Conservation (phyloP, 257 asterid species). For the Salvia splendens region DNA sequence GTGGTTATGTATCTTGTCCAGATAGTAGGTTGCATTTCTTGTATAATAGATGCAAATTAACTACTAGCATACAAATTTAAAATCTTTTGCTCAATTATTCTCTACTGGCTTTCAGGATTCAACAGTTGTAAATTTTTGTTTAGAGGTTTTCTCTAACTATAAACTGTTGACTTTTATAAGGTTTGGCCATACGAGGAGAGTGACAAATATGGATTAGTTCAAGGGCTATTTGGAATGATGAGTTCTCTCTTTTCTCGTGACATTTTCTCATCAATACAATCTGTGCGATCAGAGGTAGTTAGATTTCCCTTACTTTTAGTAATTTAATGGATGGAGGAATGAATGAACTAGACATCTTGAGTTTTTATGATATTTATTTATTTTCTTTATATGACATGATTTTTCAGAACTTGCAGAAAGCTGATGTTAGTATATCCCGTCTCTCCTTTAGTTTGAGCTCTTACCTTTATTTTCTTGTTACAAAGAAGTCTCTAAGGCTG, state of each 20-base stretch:
- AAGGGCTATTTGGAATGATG: conserved; percentile 86
- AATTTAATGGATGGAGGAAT: not conserved
- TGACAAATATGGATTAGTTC: conserved; percentile 81
- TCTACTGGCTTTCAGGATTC: conserved; percentile 12
- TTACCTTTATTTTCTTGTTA: conserved; percentile 79
- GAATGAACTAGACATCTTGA: not conserved
- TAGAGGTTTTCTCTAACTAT: conserved; percentile 35
- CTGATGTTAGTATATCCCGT: conserved; percentile 64
- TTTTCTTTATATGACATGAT: conserved; percentile 24
- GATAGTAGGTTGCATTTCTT: conserved; percentile 1
- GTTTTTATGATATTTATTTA: not conserved
- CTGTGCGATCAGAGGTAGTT: conserved; percentile 69
- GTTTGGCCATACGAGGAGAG: conserved; percentile 97
- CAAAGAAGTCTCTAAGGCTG: conserved; percentile 71
- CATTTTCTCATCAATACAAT: conserved; percentile 48
- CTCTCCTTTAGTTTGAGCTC: conserved; percentile 94
- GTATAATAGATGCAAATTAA: not conserved
- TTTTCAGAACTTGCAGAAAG: conserved; percentile 64
- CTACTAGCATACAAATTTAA: too few species aligned
- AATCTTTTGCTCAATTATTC: conserved; percentile 21
- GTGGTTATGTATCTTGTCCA: conserved; percentile 22
- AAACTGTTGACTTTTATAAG: conserved; percentile 41
- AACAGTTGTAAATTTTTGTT: conserved; percentile 16
- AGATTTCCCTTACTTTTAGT: conserved; percentile 20
- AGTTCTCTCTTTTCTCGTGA: conserved; percentile 66